Evolutionary conservation across 257 asterid species (phyloP).

Genomic region (Lithospermum erythrorhizon): DNA sequence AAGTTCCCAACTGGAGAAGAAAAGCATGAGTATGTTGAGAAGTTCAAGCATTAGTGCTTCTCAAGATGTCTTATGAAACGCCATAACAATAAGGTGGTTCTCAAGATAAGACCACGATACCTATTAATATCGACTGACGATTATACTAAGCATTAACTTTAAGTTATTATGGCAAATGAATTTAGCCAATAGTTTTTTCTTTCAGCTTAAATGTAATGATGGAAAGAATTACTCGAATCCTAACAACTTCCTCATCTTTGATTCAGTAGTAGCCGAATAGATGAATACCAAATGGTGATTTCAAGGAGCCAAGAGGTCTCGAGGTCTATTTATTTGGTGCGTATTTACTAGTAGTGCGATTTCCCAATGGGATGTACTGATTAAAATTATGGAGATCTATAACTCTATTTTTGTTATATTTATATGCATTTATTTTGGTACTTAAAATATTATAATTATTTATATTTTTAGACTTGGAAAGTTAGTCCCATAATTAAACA

Average conservation of each 20-base stretch:
- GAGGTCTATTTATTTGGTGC: not conserved
- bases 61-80: conserved; percentile 52
- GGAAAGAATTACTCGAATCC: not conserved
- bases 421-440: too few species aligned
- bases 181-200: too few species aligned
- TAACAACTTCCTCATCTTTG: not conserved
- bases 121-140: too few species aligned
- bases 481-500: too few species aligned
- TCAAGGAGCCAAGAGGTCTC: not conserved
- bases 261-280: not conserved
- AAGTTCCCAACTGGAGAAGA: too few species aligned
- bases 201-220: not conserved
- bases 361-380: not conserved
- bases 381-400: not conserved
- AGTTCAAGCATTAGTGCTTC: conserved; percentile 86
- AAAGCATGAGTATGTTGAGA: conserved; percentile 59
- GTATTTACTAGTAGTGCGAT: not conserved
- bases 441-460: too few species aligned
- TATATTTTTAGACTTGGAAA: too few species aligned
- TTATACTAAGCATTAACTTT: too few species aligned
- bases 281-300: not conserved
- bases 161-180: too few species aligned
- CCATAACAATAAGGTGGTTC: not conserved
- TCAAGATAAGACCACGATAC: not conserved
- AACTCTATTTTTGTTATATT: too few species aligned